Percentiles rank a stretch among this genome's conserved stretches.
These are phyloP conservation scores for Talaromyces thailandensis DNA, from an alignment of 495 filamentous ascomycete genomes.

Conservation along the genomic window DNA sequence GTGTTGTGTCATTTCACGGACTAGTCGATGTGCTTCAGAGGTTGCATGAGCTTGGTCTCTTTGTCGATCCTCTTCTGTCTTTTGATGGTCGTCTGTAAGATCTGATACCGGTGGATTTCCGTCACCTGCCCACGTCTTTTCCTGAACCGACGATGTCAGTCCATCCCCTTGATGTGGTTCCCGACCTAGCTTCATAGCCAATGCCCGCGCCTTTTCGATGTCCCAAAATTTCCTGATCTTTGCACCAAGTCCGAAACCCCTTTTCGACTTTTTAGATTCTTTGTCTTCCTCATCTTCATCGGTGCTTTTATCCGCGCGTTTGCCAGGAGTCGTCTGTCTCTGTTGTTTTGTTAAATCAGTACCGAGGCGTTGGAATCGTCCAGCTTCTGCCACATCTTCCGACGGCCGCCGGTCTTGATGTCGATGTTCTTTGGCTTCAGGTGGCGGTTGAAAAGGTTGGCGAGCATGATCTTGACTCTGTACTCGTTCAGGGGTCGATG, in stretches of 20 bases:
- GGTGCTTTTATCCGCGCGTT: background rate
- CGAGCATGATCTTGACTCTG: conserved; percentile 3
- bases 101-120: conserved; percentile 17
- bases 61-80: conserved; percentile 21
- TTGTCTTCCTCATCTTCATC: background rate
- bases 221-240: background rate
- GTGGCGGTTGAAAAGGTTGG: conserved; percentile 5
- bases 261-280: background rate
- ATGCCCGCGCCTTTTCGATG: background rate
- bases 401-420: background rate
- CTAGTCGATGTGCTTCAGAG: conserved; percentile 16
- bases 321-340: background rate
- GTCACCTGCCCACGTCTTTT: conserved; percentile 15
- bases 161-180: conserved; percentile 2
- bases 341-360: background rate
- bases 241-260: background rate
- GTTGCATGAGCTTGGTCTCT: conserved; percentile 9
- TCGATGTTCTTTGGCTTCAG: background rate
- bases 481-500: background rate
- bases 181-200: conserved; percentile 1
- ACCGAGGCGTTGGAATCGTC: background rate
- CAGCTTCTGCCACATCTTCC: conserved; percentile 2
- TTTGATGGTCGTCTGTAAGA: conserved; percentile 23
- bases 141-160: background rate
- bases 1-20: conserved; percentile 13